A percentile compares a stretch with the other conserved stretches of the same genome.
Conservation (phyloP, 495 filamentous ascomycete species). For the Penicillium salamii region DNA sequence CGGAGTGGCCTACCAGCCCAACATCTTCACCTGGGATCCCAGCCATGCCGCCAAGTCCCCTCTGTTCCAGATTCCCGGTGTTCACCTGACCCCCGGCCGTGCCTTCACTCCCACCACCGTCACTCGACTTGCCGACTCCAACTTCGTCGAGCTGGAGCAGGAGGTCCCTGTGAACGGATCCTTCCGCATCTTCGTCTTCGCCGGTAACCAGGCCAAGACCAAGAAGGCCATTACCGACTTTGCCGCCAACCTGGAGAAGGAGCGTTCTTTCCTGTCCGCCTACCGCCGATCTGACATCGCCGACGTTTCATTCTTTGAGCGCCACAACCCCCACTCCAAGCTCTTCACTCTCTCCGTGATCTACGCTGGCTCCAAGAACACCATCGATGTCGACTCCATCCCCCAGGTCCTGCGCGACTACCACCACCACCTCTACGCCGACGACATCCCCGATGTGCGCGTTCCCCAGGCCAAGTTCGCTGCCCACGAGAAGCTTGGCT, state of each 20-base stretch:
- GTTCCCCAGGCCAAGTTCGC: constrained; percentile 66
- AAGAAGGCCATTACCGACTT: constrained; percentile 65
- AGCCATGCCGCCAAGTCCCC: constrained; percentile 66
- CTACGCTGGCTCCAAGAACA: constrained; percentile 60
- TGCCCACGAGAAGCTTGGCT: constrained; percentile 84
- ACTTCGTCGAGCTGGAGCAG: constrained; percentile 83
- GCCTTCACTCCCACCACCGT: constrained; percentile 73
- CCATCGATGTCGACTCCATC: constrained; percentile 63
- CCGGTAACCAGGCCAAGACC: constrained; percentile 60
- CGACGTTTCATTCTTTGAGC: constrained; percentile 72
- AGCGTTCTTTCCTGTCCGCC: constrained; percentile 64
- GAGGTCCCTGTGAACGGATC: constrained; percentile 83
- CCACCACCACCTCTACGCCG: constrained; percentile 79
- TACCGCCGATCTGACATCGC: constrained; percentile 61
- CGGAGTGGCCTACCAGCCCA: constrained; percentile 59
- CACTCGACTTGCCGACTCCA: constrained; percentile 79
- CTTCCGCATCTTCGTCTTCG: constrained; percentile 83
- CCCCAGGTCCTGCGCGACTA: constrained; percentile 70
- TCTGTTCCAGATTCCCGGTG: constrained; percentile 61
- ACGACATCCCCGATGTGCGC: constrained; percentile 72
- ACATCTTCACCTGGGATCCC: constrained; percentile 69
- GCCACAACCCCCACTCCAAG: constrained; percentile 74
- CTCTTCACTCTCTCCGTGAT: constrained; percentile 78
- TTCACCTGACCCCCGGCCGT: constrained; percentile 63
- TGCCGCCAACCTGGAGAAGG: constrained; percentile 58